Conservation (phyloP, 768 basidiomycete genomes). For the Tulasnella sp. region DNA sequence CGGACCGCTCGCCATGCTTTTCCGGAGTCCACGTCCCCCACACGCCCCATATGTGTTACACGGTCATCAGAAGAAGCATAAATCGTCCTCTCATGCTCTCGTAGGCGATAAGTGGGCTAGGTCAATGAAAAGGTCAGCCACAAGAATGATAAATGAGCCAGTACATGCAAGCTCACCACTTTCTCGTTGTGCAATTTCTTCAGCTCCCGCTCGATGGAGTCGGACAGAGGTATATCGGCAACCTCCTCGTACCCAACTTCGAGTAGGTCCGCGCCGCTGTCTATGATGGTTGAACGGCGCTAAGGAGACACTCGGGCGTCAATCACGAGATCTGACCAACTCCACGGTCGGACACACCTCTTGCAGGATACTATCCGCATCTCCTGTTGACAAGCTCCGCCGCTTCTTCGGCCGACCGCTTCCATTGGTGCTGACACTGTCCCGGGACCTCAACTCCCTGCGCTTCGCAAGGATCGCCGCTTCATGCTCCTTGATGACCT, state of each 20-base stretch:
- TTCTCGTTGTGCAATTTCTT: constrained; percentile 32
- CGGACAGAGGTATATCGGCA: constrained; percentile 15
- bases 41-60: constrained; percentile 55
- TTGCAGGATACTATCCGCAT: constrained; percentile 38
- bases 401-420: constrained; percentile 25
- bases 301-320: background rate
- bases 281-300: background rate
- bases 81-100: constrained; percentile 63
- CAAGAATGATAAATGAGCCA: background rate
- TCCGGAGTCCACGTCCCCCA: constrained; percentile 74
- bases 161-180: constrained; percentile 23
- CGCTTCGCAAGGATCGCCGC: constrained; percentile 21
- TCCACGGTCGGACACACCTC: constrained; percentile 7
- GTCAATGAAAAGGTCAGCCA: constrained; percentile 12
- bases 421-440: constrained; percentile 1
- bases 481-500: constrained; percentile 20
- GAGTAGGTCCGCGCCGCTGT: too few relatives aligned
- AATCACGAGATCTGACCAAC: background rate
- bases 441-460: constrained; percentile 18
- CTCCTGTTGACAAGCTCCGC: constrained; percentile 70
- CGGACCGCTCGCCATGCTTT: constrained; percentile 79
- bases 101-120: constrained; percentile 65
- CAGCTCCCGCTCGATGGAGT: constrained; percentile 51
- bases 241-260: constrained; percentile 13
- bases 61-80: constrained; percentile 60